phyloP scores from a whole-genome alignment of 768 basidiomycete genomes.

The Strobilomyces echinocephalus region DNA sequence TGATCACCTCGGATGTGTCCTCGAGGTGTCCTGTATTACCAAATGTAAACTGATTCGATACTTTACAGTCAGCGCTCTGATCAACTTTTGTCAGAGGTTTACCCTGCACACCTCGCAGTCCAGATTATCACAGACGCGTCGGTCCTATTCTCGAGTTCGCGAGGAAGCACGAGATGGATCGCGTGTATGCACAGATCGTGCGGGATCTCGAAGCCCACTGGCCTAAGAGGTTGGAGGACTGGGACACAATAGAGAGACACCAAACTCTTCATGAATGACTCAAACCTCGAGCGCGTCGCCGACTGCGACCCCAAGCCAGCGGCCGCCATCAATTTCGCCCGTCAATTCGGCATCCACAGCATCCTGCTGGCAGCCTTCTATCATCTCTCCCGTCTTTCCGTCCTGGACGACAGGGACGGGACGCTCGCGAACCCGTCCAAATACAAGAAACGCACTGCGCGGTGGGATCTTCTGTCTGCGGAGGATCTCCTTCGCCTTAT shows the following conservation, averaged over 20 bases:
- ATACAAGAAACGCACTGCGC: too few relatives aligned
- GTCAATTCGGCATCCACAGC: slow-evolving; percentile 35
- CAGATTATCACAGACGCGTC: not conserved
- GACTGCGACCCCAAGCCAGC: slow-evolving; percentile 18
- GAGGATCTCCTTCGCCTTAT: slow-evolving; percentile 18
- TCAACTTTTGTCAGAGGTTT: too few relatives aligned
- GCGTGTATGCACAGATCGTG: slow-evolving; percentile 3
- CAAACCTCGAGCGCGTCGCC: not conserved
- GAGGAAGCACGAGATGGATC: slow-evolving; percentile 11
- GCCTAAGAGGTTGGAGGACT: slow-evolving; percentile 10
- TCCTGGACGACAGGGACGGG: slow-evolving; percentile 17
- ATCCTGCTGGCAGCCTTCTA: slow-evolving; percentile 49
- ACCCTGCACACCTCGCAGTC: not conserved
- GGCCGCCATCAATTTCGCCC: slow-evolving; percentile 39
- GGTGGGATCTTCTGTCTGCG: not conserved
- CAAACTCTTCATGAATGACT: not conserved
- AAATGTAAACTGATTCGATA: too few relatives aligned
- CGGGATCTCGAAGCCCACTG: slow-evolving; percentile 7
- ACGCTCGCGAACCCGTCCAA: not conserved
- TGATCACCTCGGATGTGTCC: too few relatives aligned
- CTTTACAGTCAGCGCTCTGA: too few relatives aligned
- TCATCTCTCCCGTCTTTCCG: slow-evolving; percentile 34
- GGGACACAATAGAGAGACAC: slow-evolving; percentile 10
- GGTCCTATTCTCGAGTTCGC: slow-evolving; percentile 8
- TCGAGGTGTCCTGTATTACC: too few relatives aligned